Base-by-base conservation (phyloP, 768 basidiomycete genomes). In the Antrodiella citrinella region DNA sequence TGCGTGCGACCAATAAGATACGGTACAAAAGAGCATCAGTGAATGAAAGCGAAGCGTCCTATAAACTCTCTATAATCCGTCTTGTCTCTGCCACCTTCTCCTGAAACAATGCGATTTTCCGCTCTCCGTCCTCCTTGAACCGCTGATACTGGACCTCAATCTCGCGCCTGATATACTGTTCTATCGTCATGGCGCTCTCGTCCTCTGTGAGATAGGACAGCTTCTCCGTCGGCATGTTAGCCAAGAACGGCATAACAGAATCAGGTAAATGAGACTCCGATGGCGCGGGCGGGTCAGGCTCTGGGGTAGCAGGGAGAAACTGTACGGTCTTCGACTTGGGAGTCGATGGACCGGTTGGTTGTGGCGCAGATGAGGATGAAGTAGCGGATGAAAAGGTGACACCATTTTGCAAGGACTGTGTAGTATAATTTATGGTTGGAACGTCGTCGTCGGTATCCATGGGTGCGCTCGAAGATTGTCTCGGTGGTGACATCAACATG, bases 81-180 rank as follows among this genome's bases (percentile, higher is more conserved):
- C 68, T 53, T 11, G 62, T 62, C 54, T 66, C 65, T 22, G 53
- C 61, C 5, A 80, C 76, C 51, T 67, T 68, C 50, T 66, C 62
- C 57, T 71, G 69, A 62, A 83, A 81, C 52, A 62, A 53, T 15
- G 62, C 64, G 45, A 84, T 77, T 62, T 72, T 69, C 53, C 65
- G 65, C 57, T 73, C 73, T 3, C 76, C 82, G 52, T 82, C 77
- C 43, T 58, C 57, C 64, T 70, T 63, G 59, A 84, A 72, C 51
- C 73, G 77, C 55, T 83, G 80, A 56, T 78, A 81, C 65, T 89
- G 76, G 43, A 78, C 65, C 54, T 73, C 74, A 63, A 89, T 85
- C 67, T 91, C 88, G 56, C 80, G 77, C 49, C 83, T 73, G 51
- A 91, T 81, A 79, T 87, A 87, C 59, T 92, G 80, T 59, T 92